Conservation (phyloP, 192 early-diverging fungal species). For the Geranomyces michiganensis region DNA sequence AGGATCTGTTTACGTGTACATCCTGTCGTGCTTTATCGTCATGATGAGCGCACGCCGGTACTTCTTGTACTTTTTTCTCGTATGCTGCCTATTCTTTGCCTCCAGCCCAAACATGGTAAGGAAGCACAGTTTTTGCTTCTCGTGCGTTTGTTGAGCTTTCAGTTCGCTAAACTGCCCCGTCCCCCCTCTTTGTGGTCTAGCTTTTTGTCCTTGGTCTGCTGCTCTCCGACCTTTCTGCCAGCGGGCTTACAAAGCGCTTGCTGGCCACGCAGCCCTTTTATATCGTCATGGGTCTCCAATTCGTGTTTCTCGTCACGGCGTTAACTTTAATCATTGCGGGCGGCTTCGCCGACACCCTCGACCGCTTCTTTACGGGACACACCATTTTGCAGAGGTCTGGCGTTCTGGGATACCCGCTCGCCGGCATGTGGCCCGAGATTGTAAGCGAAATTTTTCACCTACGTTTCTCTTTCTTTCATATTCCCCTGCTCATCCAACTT, state of each 20-base stretch:
- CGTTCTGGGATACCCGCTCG: not conserved
- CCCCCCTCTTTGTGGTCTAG: no score
- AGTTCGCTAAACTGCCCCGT: no score
- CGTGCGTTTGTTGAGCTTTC: no score
- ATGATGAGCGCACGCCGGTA: constrained; percentile 8
- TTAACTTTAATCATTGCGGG: not conserved
- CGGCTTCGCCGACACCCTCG: constrained; percentile 1
- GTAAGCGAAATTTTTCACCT: no score
- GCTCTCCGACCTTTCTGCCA: constrained; percentile 9
- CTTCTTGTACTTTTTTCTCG: constrained; percentile 3
- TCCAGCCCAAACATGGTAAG: constrained; percentile 15
- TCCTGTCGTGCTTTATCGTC: constrained; percentile 11
- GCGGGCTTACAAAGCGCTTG: not conserved
- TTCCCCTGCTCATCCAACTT: not conserved
- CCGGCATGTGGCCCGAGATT: not conserved
- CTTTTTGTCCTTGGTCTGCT: constrained; percentile 12
- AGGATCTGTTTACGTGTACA: constrained; percentile 25
- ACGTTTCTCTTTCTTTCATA: not conserved
- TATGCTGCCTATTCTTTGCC: not conserved
- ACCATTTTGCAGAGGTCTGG: not conserved
- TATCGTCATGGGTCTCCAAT: not conserved
- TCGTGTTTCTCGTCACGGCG: not conserved
- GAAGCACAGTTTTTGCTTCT: no score
- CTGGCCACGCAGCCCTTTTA: not conserved
- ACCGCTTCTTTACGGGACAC: not conserved